Evolutionary conservation across 2,329 filamentous ascomycete genomes (phyloP).

Genomic region (Fusarium gaditjirri): DNA sequence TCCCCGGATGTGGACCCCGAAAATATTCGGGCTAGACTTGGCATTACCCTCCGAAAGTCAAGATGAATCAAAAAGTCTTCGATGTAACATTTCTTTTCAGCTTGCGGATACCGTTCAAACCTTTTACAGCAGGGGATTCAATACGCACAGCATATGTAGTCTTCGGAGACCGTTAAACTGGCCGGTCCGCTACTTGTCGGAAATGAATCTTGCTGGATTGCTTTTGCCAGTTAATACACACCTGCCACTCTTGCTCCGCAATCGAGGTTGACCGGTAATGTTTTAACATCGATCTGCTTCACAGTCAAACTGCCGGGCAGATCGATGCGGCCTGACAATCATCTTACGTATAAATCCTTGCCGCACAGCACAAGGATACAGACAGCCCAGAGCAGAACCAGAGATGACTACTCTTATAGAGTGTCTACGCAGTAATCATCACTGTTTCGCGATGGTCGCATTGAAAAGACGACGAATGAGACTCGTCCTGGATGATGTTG

Average conservation of each 20-base stretch:
- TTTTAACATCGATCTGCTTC: neutral
- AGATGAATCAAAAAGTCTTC: slow-evolving; percentile 33
- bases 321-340: slow-evolving; percentile 22
- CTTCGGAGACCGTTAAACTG: slow-evolving; percentile 7
- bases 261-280: neutral
- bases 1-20: slow-evolving; percentile 34
- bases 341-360: slow-evolving; percentile 8
- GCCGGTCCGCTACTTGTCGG: slow-evolving; percentile 28
- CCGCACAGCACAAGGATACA: slow-evolving; percentile 22
- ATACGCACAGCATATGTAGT: neutral
- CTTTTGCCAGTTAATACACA: slow-evolving; percentile 30
- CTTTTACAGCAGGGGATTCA: slow-evolving; percentile 10
- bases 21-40: slow-evolving; percentile 35
- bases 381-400: neutral
- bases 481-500: neutral
- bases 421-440: neutral
- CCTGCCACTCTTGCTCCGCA: neutral
- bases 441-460: slow-evolving; percentile 3
- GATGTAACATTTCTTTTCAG: slow-evolving; percentile 42
- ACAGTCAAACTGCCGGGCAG: slow-evolving; percentile 21
- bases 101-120: slow-evolving; percentile 35
- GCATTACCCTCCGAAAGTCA: slow-evolving; percentile 25
- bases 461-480: neutral
- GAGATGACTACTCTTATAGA: neutral
- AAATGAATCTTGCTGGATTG: slow-evolving; percentile 40